phyloP scores from a whole-genome alignment of 2,329 filamentous ascomycete genomes.

The Pseudopithomyces chartarum region DNA sequence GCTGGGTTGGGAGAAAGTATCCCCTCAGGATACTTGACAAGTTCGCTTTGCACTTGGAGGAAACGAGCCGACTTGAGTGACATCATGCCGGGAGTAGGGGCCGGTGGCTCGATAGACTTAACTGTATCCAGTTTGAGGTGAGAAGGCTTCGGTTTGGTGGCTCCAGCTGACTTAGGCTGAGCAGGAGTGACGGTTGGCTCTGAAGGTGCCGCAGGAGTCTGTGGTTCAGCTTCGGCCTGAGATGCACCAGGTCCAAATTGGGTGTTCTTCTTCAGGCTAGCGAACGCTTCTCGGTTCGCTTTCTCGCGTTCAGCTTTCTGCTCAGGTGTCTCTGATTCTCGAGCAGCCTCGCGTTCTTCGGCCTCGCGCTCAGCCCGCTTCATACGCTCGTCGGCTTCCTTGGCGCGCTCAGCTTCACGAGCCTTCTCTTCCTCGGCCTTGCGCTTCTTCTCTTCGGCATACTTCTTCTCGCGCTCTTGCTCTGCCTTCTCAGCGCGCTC shows the following conservation, averaged over 20 bases:
- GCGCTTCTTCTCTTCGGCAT: constrained; percentile 71
- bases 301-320: constrained; percentile 48
- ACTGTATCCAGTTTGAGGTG: constrained; percentile 87
- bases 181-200: constrained; percentile 49
- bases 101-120: constrained; percentile 85
- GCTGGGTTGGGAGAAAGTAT: constrained; percentile 91
- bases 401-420: constrained; percentile 49
- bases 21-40: constrained; percentile 77
- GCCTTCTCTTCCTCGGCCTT: constrained; percentile 65
- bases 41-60: constrained; percentile 75
- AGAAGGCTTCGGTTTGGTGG: constrained; percentile 79
- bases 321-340: constrained; percentile 48
- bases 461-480: constrained; percentile 72
- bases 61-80: constrained; percentile 91
- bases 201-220: constrained; percentile 47
- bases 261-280: constrained; percentile 55
- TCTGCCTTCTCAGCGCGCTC: constrained; percentile 50
- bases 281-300: constrained; percentile 43
- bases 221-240: constrained; percentile 27
- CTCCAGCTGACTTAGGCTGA: constrained; percentile 48
- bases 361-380: constrained; percentile 56
- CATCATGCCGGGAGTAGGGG: constrained; percentile 92
- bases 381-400: constrained; percentile 59
- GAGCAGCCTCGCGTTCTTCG: constrained; percentile 53
- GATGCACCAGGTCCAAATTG: constrained; percentile 52